Evolutionary conservation across 805 yeast genomes (phyloP), one percentile per base, ranked within the genome.

Genomic region (Spathaspora girioi): DNA sequence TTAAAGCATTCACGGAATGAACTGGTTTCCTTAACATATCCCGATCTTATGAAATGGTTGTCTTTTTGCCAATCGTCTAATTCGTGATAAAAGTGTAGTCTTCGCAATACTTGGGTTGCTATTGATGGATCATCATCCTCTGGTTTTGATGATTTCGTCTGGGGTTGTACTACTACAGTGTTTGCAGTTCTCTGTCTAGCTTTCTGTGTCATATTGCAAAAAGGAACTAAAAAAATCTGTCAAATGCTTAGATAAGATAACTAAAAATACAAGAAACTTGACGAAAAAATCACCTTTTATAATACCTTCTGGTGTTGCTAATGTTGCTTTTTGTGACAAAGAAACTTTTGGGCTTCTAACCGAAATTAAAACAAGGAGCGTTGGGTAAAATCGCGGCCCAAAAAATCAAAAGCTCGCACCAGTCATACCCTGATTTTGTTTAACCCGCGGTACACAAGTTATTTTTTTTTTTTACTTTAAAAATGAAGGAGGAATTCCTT

Each of bases 31-130:
- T 72, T 75, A 17, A 87, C 84, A 59, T 87, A 87, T 4, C 90
- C 90, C 0, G 82, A 70, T 41, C 71, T 62, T 45, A 87, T 87
- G 61, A 66, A 83, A 56, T 83, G 86, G 63, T 87, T 87, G 61
- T 87, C 94, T 52, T 78, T 73, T 61, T 86, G 91, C 94, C 94
- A 87, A 14, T 69, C 78, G 20, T 84, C 87, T 26, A 87, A 63
- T 56, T 86, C 86, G 52, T 82, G 77, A 71, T 76, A 86, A 43
- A 65, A 69, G 43, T 56, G 54, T 18, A 64, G 55, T 27, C 52
- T 45, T 41, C 31, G 42, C 15, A 20, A 20, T 7, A n/a, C 29
- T 23, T 42, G n/a, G 4, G 17, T n/a, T 12, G 45, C 9, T 3
- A 35, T 7, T 3, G 40, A 15, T 6, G 11, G 15, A 35, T 35